A percentile compares a stretch with the other conserved stretches of the same genome.
Evolutionary conservation across 139 green algal species (phyloP).

Genomic region (Picochlorum sp.): DNA sequence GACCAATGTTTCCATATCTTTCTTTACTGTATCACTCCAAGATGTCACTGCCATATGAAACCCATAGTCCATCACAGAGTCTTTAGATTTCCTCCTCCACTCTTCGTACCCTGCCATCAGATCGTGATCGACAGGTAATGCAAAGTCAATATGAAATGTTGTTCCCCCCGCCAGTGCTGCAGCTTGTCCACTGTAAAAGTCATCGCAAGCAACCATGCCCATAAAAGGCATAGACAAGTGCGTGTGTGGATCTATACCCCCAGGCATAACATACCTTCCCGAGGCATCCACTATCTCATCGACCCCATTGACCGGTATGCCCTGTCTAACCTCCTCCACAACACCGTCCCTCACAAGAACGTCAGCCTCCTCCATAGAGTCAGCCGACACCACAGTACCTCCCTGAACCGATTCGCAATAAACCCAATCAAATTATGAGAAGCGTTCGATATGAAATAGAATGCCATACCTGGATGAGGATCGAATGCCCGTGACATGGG

Average conservation of each 20-base stretch:
- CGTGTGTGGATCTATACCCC: constrained; percentile 95
- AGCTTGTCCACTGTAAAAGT: constrained; percentile 71
- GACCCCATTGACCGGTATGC: constrained; percentile 26
- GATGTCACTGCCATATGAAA: constrained; percentile 93
- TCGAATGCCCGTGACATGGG: no score
- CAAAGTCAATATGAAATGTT: constrained; percentile 97
- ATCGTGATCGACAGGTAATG: constrained; percentile 71
- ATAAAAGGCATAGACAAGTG: constrained; percentile 96
- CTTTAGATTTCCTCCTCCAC: constrained; percentile 52
- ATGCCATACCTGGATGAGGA: neutral
- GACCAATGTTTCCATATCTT: constrained; percentile 70
- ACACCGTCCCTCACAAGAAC: constrained; percentile 69
- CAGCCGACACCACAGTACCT: constrained; percentile 84
- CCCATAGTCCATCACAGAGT: constrained; percentile 81
- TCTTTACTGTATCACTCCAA: constrained; percentile 57
- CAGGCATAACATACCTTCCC: constrained; percentile 82
- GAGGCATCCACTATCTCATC: constrained; percentile 60
- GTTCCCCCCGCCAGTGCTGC: constrained; percentile 88
- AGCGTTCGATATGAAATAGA: neutral
- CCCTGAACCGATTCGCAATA: constrained; percentile 40
- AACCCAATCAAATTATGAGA: neutral
- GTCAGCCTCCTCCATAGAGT: constrained; percentile 54
- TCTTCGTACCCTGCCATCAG: constrained; percentile 47
- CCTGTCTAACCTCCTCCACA: constrained; percentile 52
- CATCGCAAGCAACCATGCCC: constrained; percentile 67